Percentiles rank a stretch among this genome's conserved stretches.
These are phyloP conservation scores for Elsinoe arachidis DNA, from an alignment of 2,329 filamentous ascomycete species.

Conservation along the genomic window DNA sequence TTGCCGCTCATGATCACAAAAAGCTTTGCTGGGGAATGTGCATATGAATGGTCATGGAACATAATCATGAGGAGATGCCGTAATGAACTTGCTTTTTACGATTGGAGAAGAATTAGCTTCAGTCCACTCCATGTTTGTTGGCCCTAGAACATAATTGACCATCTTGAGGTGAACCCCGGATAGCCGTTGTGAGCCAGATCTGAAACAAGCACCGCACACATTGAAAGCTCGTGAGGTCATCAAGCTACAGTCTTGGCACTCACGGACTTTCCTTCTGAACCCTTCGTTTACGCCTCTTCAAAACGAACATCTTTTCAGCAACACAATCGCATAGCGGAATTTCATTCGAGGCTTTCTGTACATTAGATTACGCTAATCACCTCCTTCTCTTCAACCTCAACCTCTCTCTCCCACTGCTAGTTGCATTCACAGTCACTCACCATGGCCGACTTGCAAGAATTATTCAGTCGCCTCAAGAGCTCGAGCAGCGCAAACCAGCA, in stretches of 20 bases:
- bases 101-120: background rate
- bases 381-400: background rate
- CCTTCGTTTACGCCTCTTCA: background rate
- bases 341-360: background rate
- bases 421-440: constrained; percentile 9
- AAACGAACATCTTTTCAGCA: background rate
- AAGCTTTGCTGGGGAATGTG: background rate
- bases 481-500: constrained; percentile 14
- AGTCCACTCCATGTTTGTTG: too few species aligned
- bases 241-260: background rate
- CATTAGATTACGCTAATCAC: background rate
- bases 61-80: constrained; percentile 10
- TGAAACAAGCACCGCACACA: background rate
- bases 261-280: background rate
- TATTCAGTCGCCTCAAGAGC: constrained; percentile 35
- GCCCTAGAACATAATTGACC: too few species aligned
- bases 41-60: constrained; percentile 9
- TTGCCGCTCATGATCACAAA: too few species aligned
- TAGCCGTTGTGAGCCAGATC: background rate
- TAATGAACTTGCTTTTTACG: constrained; percentile 5
- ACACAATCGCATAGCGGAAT: background rate
- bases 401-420: background rate
- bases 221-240: constrained; percentile 4
- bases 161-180: background rate
- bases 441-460: constrained; percentile 38